Evolutionary conservation across 352 stramenopile genomes (phyloP).

Genomic region (Thraustochytrium sp.): DNA sequence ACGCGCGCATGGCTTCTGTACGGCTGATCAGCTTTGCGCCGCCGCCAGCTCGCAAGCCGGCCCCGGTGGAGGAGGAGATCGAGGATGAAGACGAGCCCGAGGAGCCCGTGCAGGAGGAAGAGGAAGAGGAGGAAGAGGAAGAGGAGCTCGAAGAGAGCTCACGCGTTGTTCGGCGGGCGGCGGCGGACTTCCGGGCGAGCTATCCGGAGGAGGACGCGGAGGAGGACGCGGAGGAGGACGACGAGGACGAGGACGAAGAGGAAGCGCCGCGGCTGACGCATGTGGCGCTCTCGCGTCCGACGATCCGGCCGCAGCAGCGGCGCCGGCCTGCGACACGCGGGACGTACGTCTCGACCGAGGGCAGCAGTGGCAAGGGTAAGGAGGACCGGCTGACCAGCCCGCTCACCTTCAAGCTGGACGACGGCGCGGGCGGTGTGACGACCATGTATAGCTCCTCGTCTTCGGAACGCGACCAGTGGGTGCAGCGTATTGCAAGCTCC

Average conservation of each 20-base stretch:
- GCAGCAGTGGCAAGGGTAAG: neutral
- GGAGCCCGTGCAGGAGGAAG: neutral
- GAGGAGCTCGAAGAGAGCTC: too few species aligned
- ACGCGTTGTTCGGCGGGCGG: too few species aligned
- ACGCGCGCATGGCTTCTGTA: neutral
- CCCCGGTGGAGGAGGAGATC: neutral
- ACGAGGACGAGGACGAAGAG: neutral
- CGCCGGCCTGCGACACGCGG: neutral
- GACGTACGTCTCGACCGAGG: too few species aligned
- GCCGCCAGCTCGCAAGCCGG: neutral
- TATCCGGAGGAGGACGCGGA: neutral
- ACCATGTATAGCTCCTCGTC: conserved; percentile 25
- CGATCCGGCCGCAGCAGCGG: neutral
- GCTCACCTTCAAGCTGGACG: conserved; percentile 12
- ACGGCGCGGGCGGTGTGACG: neutral
- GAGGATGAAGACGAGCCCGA: neutral
- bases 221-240: conserved; percentile 8
- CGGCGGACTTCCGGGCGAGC: too few species aligned
- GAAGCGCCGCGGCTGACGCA: neutral
- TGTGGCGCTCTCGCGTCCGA: neutral
- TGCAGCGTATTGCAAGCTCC: neutral
- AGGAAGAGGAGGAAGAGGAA: neutral
- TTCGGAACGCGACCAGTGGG: conserved; percentile 2
- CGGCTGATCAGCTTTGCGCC: neutral
- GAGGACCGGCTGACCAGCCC: neutral